Percentiles rank a stretch among this genome's conserved stretches.
These are phyloP conservation scores for Schizopora paradoxa DNA, from an alignment of 1,284 basidiomycete genomes.

Conservation along the genomic window DNA sequence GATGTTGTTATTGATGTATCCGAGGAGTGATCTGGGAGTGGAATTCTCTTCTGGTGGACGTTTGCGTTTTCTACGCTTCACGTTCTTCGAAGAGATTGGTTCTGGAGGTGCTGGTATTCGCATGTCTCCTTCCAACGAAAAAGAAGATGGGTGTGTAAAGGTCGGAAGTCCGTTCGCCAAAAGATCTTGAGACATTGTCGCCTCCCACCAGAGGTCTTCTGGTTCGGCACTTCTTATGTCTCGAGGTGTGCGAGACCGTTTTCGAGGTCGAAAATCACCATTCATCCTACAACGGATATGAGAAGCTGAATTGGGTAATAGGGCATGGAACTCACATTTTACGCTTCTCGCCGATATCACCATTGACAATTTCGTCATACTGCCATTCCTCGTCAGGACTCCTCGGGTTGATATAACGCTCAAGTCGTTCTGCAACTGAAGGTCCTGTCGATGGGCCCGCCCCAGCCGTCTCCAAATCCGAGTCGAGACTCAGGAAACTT, in stretches of 20 bases:
- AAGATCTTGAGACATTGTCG: conserved; percentile 53
- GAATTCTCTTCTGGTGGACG: conserved; percentile 30
- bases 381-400: conserved; percentile 34
- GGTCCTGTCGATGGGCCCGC: conserved; percentile 16
- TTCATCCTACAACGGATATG: conserved; percentile 29
- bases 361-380: conserved; percentile 30
- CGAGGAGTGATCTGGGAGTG: conserved; percentile 40
- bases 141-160: conserved; percentile 43
- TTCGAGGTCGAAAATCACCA: conserved; percentile 35
- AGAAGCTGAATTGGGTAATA: background rate
- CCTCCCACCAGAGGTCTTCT: conserved; percentile 70
- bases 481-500: conserved; percentile 52
- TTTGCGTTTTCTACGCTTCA: conserved; percentile 11
- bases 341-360: conserved; percentile 50
- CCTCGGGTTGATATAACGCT: conserved; percentile 39
- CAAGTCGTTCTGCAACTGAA: conserved; percentile 32
- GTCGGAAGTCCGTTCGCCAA: conserved; percentile 61
- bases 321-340: conserved; percentile 43
- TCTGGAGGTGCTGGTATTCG: conserved; percentile 18
- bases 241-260: conserved; percentile 34
- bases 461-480: conserved; percentile 31
- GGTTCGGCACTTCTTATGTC: conserved; percentile 31
- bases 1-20: conserved; percentile 69
- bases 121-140: conserved; percentile 21
- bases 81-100: conserved; percentile 25